Conservation (phyloP, 2,329 filamentous ascomycete genomes). For the Fusarium sp. region DNA sequence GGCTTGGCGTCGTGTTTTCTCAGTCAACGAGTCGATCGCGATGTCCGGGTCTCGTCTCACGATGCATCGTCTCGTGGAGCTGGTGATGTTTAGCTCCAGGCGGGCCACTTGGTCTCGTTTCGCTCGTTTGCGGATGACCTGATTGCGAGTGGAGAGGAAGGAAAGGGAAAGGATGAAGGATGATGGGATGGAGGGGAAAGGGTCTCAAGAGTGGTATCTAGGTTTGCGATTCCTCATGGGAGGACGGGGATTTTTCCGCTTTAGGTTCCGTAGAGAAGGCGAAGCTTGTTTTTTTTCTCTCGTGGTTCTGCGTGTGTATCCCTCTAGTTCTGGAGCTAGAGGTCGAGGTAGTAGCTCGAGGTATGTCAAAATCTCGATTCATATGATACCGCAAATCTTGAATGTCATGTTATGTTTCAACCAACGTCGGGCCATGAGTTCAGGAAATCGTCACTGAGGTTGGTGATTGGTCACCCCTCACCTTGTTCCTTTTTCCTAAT, state of each 20-base stretch:
- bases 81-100: background rate
- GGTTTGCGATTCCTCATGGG: conserved; percentile 14
- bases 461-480: background rate
- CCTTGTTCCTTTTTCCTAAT: background rate
- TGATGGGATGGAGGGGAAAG: background rate
- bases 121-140: background rate
- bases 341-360: background rate
- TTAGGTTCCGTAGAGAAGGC: conserved; percentile 11
- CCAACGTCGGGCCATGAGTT: conserved; percentile 1
- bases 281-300: conserved; percentile 2
- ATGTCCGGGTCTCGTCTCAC: background rate
- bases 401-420: background rate
- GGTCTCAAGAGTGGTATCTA: background rate
- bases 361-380: conserved; percentile 3
- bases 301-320: conserved; percentile 15
- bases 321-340: background rate
- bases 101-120: background rate
- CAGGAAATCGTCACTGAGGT: conserved; percentile 5
- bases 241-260: conserved; percentile 16
- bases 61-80: conserved; percentile 8
- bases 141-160: background rate
- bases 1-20: background rate
- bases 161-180: background rate
- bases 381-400: background rate
- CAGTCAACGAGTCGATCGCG: conserved; percentile 2